A percentile compares a stretch with the other conserved stretches of the same genome.
These are phyloP conservation scores for Chlamydomonas eustigma DNA, from an alignment of 139 green algal genomes.

Conservation along the genomic window DNA sequence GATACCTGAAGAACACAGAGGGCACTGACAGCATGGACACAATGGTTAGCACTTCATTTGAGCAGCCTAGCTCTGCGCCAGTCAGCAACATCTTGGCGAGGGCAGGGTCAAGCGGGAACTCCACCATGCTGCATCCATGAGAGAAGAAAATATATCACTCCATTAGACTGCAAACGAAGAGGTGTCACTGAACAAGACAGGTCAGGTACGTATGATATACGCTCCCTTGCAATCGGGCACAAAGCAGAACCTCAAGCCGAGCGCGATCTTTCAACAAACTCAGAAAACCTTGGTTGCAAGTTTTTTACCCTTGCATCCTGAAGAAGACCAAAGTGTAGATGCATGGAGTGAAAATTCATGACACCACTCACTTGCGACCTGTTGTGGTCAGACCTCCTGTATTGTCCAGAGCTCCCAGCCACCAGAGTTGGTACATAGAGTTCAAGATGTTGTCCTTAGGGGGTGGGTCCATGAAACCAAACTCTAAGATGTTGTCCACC, in stretches of 20 bases:
- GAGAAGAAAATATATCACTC: constrained; percentile 97
- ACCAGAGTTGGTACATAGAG: constrained; percentile 96
- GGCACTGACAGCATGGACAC: constrained; percentile 92
- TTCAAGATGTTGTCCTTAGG: constrained; percentile 94
- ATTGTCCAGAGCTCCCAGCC: constrained; percentile 57
- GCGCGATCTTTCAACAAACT: no score
- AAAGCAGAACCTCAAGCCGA: no score
- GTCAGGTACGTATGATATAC: no score
- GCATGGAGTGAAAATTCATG: not conserved
- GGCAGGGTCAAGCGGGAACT: constrained; percentile 96
- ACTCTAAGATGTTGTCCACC: constrained; percentile 93
- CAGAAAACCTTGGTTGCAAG: no score
- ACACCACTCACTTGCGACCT: constrained; percentile 24
- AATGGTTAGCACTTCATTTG: constrained; percentile 75
- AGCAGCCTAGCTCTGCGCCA: constrained; percentile 61
- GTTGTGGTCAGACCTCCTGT: constrained; percentile 41
- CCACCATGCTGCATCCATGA: constrained; percentile 85
- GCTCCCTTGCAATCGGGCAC: no score
- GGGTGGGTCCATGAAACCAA: constrained; percentile 96
- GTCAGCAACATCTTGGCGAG: constrained; percentile 92
- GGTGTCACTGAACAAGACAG: not conserved
- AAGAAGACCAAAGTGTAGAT: no score
- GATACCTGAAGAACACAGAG: constrained; percentile 84
- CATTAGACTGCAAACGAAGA: constrained; percentile 84
- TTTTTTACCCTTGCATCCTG: no score